Percentiles rank a stretch among this genome's conserved stretches.
These are phyloP conservation scores for Malbranchea zuffiana DNA, from an alignment of 2,329 filamentous ascomycete species.

Conservation along the genomic window DNA sequence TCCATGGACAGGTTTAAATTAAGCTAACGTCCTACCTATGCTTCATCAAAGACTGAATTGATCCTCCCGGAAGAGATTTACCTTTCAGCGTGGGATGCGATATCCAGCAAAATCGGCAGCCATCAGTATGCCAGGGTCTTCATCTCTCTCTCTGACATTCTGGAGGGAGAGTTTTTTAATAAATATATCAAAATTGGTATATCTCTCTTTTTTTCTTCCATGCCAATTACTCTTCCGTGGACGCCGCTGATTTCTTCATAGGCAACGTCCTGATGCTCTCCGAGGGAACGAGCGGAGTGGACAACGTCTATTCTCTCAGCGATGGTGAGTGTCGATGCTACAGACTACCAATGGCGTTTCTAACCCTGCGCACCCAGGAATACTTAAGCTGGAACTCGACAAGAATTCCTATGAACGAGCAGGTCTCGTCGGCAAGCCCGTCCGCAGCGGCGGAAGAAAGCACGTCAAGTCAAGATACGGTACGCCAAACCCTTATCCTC, in stretches of 20 bases:
- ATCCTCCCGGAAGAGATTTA: conserved; percentile 58
- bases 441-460: conserved; percentile 47
- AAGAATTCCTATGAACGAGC: conserved; percentile 72
- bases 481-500: conserved; percentile 33
- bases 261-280: conserved; percentile 77
- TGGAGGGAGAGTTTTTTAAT: conserved; percentile 69
- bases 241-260: conserved; percentile 24
- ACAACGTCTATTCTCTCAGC: conserved; percentile 60
- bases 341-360: not conserved
- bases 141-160: conserved; percentile 59
- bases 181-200: conserved; percentile 70
- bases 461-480: conserved; percentile 63
- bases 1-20: not conserved
- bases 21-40: not conserved
- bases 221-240: conserved; percentile 9
- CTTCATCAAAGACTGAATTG: conserved; percentile 43
- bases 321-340: conserved; percentile 45
- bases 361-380: conserved; percentile 40
- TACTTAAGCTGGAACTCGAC: conserved; percentile 64
- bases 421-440: conserved; percentile 63
- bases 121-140: conserved; percentile 55
- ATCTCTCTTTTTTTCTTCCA: conserved; percentile 9
- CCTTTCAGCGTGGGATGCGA: conserved; percentile 42
- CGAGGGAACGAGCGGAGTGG: conserved; percentile 57
- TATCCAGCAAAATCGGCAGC: conserved; percentile 35